A percentile compares a stretch with the other conserved stretches of the same genome.
These are phyloP conservation scores for Lachancea waltii DNA, from an alignment of 805 yeast genomes.

Conservation along the genomic window DNA sequence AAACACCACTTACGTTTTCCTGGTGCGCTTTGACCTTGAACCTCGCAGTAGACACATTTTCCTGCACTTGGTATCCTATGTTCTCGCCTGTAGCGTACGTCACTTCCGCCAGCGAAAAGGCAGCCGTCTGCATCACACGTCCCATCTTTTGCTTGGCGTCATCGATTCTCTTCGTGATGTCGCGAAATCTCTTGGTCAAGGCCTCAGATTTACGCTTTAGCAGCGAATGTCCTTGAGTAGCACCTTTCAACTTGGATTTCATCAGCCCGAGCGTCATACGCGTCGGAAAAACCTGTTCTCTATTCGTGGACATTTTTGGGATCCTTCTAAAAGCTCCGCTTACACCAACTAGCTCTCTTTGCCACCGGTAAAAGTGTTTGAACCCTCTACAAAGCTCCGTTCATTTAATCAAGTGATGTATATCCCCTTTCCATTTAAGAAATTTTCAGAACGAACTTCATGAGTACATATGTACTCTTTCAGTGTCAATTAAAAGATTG, in stretches of 20 bases:
- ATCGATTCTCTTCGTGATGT: conserved; percentile 87
- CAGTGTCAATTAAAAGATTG: no score
- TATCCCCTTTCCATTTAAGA: not conserved
- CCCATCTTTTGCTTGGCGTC: conserved; percentile 97
- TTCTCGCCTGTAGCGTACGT: conserved; percentile 96
- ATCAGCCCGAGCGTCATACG: conserved; percentile 94
- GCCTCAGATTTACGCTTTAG: conserved; percentile 96
- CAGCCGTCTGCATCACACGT: conserved; percentile 95
- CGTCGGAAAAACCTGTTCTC: conserved; percentile 96
- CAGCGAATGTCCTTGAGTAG: conserved; percentile 91
- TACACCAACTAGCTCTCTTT: no score
- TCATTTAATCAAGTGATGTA: no score
- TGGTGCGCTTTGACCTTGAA: conserved; percentile 87
- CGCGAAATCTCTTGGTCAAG: conserved; percentile 90
- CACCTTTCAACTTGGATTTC: conserved; percentile 95
- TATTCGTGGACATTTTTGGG: conserved; percentile 34
- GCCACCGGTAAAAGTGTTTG: no score
- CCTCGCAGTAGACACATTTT: conserved; percentile 83
- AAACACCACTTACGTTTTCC: conserved; percentile 95
- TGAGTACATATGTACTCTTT: conserved; percentile 2
- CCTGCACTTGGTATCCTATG: conserved; percentile 93
- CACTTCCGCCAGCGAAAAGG: conserved; percentile 94
- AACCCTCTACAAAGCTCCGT: no score
- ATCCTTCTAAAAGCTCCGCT: no score
- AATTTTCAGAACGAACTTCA: not conserved